Conservation (phyloP, 371 early-diverging fungal genomes). For the Chytridium lagenaria region DNA sequence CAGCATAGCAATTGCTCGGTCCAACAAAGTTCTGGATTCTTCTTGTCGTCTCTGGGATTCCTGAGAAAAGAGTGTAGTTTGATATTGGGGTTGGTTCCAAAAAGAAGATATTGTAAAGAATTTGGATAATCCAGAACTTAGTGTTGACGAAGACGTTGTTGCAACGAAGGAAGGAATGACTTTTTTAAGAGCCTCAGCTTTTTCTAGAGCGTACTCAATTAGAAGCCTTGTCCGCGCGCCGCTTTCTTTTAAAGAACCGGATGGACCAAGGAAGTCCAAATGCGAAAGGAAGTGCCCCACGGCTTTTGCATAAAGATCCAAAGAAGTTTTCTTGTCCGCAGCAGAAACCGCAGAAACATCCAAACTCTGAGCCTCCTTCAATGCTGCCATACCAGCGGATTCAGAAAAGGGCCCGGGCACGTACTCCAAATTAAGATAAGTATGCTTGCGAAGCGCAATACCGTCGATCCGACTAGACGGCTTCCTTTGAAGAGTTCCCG, state of each 20-base stretch:
- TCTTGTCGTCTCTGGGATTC: no score
- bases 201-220: background rate
- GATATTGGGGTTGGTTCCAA: no score
- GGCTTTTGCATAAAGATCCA: background rate
- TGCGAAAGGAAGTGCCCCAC: background rate
- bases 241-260: background rate
- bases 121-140: no score
- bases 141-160: no score
- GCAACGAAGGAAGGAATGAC: no score
- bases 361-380: background rate
- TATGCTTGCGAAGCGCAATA: slow-evolving; percentile 6
- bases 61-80: no score
- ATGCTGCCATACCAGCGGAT: background rate
- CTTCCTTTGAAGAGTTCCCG: slow-evolving; percentile 28
- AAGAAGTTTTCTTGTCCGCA: background rate
- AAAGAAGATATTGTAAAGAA: no score
- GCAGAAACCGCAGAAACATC: background rate
- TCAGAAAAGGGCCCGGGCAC: slow-evolving; percentile 21
- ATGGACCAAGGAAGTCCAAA: background rate
- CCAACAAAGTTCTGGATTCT: no score
- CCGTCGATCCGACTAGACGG: slow-evolving; percentile 20
- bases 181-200: background rate
- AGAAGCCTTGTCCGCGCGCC: background rate
- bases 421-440: slow-evolving; percentile 35
- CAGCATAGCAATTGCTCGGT: no score